Evolutionary conservation across 805 yeast species (phyloP), one percentile per base, ranked within the genome.

Genomic region (Starmerella asiatica): DNA sequence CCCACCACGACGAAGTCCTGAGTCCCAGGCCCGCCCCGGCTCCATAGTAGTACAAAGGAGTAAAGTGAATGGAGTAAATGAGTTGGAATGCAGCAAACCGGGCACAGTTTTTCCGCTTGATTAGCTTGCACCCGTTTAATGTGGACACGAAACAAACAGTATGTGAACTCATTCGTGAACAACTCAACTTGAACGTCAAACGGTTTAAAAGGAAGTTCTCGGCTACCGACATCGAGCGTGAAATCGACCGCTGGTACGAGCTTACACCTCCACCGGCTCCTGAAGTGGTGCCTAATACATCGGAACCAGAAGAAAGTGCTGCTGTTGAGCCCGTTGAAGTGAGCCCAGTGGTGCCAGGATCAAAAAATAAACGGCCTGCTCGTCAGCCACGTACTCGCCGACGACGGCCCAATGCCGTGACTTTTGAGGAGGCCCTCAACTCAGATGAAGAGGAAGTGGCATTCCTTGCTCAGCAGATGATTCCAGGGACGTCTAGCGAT

Each of bases 121-220:
- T 45, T 21, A 38, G 46, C 29, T 38, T 24, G 27, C 26, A 24
- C 32, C 43, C 46, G 19, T 39, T 39, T 6, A 5, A 21, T 7
- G 39, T 31, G 5, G 41, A 34, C 5, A 15, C 15, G 5, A 5
- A 5, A 3, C 31, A 32, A 4, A 42, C 28, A 16, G 34, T 11
- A 5, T 17, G 30, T 4, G 26, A n/a, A 1, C 16, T 14, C 9
- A 38, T 46, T 15, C 39, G 41, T 20, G 34, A 33, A n/a, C 7
- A 19, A 12, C 28, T 46, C n/a, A 46, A 46, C 31, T 11, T 28
- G 20, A 21, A 38, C 15, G 29, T 38, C 21, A 40, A 38, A 29
- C 45, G 48, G 26, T 38, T 40, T 36, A 40, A 38, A 19, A 40
- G 29, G 40, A 40, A 48, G 34, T 40, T 40, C 36, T 38, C 43